phyloP scores from a whole-genome alignment of 2,329 filamentous ascomycete species.

The Trichoderma polysporum region DNA sequence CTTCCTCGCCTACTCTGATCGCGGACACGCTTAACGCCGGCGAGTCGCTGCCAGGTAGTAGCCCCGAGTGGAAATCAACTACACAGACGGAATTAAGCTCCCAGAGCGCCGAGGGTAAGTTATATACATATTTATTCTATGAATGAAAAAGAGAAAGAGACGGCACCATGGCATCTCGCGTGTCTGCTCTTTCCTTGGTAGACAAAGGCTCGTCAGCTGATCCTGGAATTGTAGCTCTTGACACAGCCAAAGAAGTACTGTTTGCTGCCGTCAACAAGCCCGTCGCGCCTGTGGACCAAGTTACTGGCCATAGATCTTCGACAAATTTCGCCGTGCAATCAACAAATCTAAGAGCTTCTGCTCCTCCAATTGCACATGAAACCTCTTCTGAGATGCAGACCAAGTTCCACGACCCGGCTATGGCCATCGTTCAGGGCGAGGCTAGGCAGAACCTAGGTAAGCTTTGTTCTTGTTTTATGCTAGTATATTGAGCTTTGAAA shows the following conservation, averaged over 20 bases:
- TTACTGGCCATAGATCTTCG: not conserved
- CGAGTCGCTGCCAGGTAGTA: slow-evolving; percentile 8
- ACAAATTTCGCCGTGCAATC: slow-evolving; percentile 6
- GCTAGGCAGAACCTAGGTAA: slow-evolving; percentile 23
- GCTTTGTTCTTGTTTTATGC: not conserved
- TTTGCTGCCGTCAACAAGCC: not conserved
- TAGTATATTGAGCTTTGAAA: not conserved
- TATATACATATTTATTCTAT: not conserved
- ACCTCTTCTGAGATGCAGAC: slow-evolving; percentile 15
- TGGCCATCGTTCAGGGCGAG: slow-evolving; percentile 15
- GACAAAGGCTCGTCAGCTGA: not conserved
- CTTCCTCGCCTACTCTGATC: not conserved
- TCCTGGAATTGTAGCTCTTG: not conserved
- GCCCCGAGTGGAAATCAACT: not conserved
- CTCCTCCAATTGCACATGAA: slow-evolving; percentile 2
- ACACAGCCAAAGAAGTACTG: not conserved
- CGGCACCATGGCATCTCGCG: not conserved
- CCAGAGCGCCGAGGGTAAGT: slow-evolving; percentile 13
- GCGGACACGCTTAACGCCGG: slow-evolving; percentile 2
- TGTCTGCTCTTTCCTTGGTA: not conserved
- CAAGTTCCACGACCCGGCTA: not conserved
- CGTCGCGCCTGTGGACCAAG: not conserved
- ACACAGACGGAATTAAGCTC: not conserved
- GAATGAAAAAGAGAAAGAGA: not conserved
- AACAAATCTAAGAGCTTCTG: not conserved